Evolutionary conservation across 306 rosid species (phyloP).

Genomic region (Cucurbita maxima): DNA sequence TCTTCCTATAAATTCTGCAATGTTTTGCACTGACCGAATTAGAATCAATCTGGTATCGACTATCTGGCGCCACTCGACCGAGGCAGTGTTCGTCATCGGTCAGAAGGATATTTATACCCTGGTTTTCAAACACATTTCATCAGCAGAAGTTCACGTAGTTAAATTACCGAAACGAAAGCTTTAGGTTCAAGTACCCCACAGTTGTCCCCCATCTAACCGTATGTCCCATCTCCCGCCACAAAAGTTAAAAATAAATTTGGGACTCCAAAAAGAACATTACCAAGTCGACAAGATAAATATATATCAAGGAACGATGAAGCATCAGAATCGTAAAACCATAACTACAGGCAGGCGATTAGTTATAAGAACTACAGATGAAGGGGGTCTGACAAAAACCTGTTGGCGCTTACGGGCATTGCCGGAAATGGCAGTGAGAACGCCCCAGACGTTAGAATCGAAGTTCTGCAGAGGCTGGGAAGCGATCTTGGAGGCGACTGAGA

Average conservation of each 20-base stretch:
- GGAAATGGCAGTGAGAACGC: constrained; percentile 89
- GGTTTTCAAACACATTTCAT: constrained; percentile 9
- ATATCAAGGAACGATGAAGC: background rate
- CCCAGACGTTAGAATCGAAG: constrained; percentile 65
- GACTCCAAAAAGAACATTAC: background rate
- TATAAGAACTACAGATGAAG: background rate
- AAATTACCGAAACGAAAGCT: background rate
- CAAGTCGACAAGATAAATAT: background rate
- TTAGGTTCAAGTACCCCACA: background rate
- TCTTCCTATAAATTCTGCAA: constrained; percentile 54
- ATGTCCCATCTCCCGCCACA: background rate
- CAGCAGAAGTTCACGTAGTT: background rate
- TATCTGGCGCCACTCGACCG: constrained; percentile 50
- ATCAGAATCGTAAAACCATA: background rate
- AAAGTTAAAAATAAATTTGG: background rate
- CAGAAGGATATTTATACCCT: constrained; percentile 73
- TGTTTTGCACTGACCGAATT: constrained; percentile 57
- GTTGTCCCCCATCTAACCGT: background rate
- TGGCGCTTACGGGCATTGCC: constrained; percentile 62
- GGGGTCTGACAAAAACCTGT: constrained; percentile 22
- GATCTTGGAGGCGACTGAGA: constrained; percentile 50
- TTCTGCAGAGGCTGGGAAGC: constrained; percentile 61
- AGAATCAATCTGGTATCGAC: constrained; percentile 60
- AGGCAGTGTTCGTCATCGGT: constrained; percentile 57
- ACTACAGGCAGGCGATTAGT: background rate